phyloP scores from a whole-genome alignment of 306 rosid species.

The Vicia sativa region DNA sequence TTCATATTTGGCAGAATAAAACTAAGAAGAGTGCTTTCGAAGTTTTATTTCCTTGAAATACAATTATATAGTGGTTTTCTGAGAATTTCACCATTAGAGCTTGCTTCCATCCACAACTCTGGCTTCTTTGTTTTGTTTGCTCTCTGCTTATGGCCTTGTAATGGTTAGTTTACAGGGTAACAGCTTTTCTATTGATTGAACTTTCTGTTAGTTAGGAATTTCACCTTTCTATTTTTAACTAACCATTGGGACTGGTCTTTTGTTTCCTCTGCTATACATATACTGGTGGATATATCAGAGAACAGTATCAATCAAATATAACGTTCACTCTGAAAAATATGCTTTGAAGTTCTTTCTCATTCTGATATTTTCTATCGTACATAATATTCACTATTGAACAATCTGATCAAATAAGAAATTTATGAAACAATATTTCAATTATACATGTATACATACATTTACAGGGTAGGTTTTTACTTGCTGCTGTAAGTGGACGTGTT shows the following conservation, averaged over 20 bases:
- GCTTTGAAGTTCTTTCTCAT: background rate
- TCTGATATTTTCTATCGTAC: background rate
- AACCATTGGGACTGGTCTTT: background rate
- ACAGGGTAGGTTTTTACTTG: slow-evolving; percentile 97
- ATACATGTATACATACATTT: slow-evolving; percentile 23
- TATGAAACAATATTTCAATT: slow-evolving; percentile 9
- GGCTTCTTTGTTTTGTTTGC: background rate
- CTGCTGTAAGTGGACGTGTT: slow-evolving; percentile 91
- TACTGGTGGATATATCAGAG: background rate
- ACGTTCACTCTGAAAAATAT: background rate
- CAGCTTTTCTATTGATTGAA: background rate
- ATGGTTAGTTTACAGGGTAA: background rate
- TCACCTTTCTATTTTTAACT: slow-evolving; percentile 10
- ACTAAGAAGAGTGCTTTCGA: background rate
- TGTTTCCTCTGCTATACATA: slow-evolving; percentile 8
- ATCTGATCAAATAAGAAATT: slow-evolving; percentile 19
- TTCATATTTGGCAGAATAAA: slow-evolving; percentile 2
- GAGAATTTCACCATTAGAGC: background rate
- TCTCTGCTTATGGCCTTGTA: background rate
- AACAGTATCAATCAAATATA: background rate
- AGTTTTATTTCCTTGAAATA: background rate
- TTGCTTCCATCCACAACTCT: slow-evolving; percentile 1
- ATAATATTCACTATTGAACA: slow-evolving; percentile 16
- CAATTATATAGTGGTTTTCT: background rate
- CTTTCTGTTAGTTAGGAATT: slow-evolving; percentile 4